These are phyloP conservation scores for Trypanosoma congolense DNA, from an alignment of 208 protist genomes.

Conservation along the genomic window DNA sequence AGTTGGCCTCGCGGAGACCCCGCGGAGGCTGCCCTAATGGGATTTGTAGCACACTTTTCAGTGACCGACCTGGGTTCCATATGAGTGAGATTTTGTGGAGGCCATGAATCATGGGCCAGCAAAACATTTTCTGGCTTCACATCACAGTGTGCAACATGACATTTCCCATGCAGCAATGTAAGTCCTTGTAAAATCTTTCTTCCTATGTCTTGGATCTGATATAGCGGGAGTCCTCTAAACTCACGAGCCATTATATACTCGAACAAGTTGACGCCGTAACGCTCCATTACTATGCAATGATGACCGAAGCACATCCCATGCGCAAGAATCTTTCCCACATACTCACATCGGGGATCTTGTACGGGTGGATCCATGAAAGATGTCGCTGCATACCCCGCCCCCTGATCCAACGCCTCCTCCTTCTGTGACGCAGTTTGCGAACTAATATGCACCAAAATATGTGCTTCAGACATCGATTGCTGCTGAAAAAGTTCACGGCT, in stretches of 20 bases:
- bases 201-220: conserved; percentile 81
- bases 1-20: conserved; percentile 4
- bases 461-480: conserved; percentile 77
- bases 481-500: conserved; percentile 63
- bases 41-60: neutral
- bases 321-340: conserved; percentile 63
- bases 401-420: neutral
- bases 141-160: conserved; percentile 95
- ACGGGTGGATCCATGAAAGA: conserved; percentile 29
- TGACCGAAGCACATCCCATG: conserved; percentile 78
- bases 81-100: conserved; percentile 6
- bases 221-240: conserved; percentile 77
- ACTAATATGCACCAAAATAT: conserved; percentile 83
- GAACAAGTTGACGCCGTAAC: conserved; percentile 89
- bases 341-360: conserved; percentile 53
- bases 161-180: conserved; percentile 80
- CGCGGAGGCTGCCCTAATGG: neutral
- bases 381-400: neutral
- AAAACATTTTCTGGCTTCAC: conserved; percentile 95
- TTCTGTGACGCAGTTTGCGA: conserved; percentile 30
- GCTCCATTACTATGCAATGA: conserved; percentile 89
- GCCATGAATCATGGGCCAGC: conserved; percentile 60
- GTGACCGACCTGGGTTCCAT: neutral
- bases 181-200: conserved; percentile 91
- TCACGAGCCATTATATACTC: conserved; percentile 78